Percentiles rank a stretch among this genome's conserved stretches.
Evolutionary conservation across 2,329 filamentous ascomycete species (phyloP).

Genomic region (Basipetospora chlamydospora): DNA sequence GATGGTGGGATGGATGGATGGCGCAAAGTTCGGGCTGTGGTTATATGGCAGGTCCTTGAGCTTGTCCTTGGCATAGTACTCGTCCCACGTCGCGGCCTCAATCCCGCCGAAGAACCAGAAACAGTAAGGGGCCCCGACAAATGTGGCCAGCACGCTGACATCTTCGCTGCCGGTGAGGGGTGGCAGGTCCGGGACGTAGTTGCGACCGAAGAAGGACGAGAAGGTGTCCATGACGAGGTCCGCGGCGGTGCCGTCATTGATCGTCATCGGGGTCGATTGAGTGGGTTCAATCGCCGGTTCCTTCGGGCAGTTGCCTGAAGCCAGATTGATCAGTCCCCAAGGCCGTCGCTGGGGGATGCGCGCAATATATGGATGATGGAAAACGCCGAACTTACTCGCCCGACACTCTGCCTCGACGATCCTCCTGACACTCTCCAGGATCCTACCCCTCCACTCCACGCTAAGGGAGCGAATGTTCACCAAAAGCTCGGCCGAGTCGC

Average conservation of each 20-base stretch:
- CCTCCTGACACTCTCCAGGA: constrained; percentile 21
- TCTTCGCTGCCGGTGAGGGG: constrained; percentile 38
- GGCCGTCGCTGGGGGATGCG: no score
- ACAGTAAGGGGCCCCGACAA: neutral
- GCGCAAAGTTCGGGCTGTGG: constrained; percentile 14
- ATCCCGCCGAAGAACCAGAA: constrained; percentile 12
- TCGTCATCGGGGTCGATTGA: constrained; percentile 29
- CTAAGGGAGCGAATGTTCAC: constrained; percentile 24
- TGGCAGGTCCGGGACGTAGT: constrained; percentile 22
- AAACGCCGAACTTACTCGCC: no score
- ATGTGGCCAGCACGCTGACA: constrained; percentile 22
- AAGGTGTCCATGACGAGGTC: constrained; percentile 27
- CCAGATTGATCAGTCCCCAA: no score
- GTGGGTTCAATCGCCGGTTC: constrained; percentile 27
- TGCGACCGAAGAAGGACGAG: constrained; percentile 25
- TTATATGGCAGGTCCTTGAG: constrained; percentile 10
- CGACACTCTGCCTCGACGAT: constrained; percentile 37
- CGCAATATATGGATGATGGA: no score
- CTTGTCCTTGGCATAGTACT: neutral
- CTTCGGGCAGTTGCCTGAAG: constrained; percentile 20
- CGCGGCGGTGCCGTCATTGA: constrained; percentile 34
- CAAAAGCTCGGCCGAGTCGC: constrained; percentile 22
- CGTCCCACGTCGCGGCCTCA: neutral
- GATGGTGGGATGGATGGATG: constrained; percentile 12
- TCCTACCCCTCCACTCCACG: constrained; percentile 15